phyloP scores from a whole-genome alignment of 2,329 filamentous ascomycete genomes.

The Colletotrichum sp. region DNA sequence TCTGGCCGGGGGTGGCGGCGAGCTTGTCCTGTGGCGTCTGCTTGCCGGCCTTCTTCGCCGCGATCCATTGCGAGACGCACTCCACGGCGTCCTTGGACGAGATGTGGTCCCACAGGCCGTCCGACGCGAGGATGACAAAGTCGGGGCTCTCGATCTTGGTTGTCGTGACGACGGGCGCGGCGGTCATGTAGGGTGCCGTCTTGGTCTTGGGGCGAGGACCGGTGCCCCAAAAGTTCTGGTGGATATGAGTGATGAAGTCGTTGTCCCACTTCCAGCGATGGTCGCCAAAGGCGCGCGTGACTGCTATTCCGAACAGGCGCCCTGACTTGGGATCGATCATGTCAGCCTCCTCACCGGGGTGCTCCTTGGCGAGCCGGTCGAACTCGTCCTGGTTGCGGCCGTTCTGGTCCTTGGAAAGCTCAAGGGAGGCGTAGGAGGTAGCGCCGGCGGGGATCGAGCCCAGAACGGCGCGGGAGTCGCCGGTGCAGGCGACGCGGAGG shows the following conservation, averaged over 20 bases:
- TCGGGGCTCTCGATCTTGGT: conserved; percentile 48
- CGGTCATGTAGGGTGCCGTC: conserved; percentile 72
- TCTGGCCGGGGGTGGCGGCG: not conserved
- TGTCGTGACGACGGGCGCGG: conserved; percentile 67
- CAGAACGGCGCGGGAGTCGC: conserved; percentile 71
- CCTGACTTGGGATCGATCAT: conserved; percentile 54
- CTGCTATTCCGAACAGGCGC: conserved; percentile 63
- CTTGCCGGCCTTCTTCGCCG: conserved; percentile 1
- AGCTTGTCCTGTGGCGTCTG: conserved; percentile 1
- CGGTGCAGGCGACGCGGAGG: conserved; percentile 68
- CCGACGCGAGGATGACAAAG: conserved; percentile 72
- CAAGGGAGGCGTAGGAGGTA: conserved; percentile 51
- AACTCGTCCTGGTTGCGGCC: conserved; percentile 66
- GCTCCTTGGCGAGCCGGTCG: conserved; percentile 56
- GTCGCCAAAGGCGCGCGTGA: conserved; percentile 73
- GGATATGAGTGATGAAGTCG: conserved; percentile 4
- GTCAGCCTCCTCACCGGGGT: conserved; percentile 66
- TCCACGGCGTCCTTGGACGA: conserved; percentile 61
- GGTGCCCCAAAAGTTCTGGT: conserved; percentile 49
- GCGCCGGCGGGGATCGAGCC: conserved; percentile 47
- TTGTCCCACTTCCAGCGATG: conserved; percentile 70
- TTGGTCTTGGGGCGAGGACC: conserved; percentile 45
- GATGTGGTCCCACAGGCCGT: conserved; percentile 71
- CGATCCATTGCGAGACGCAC: conserved; percentile 60
- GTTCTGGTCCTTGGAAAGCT: conserved; percentile 70